Percentiles rank a stretch among this genome's conserved stretches.
phyloP scores from a whole-genome alignment of 768 basidiomycete genomes.

The Boletus vermiculosoides region DNA sequence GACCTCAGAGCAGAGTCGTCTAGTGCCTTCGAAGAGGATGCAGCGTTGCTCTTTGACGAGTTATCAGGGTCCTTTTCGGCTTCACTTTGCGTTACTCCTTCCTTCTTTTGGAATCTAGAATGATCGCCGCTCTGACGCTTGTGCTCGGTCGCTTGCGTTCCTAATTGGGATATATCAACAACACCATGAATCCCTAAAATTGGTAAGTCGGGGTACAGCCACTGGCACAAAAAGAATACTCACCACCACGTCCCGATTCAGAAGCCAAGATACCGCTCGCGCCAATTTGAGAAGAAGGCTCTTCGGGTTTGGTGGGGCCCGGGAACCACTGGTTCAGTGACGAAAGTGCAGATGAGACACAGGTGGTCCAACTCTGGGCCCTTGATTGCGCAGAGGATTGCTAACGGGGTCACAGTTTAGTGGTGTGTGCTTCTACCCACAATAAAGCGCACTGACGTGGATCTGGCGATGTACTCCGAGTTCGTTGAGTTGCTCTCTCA shows the following conservation, averaged over 20 bases:
- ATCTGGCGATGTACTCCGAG: constrained; percentile 63
- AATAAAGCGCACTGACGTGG: constrained; percentile 41
- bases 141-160: not conserved
- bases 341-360: constrained; percentile 1
- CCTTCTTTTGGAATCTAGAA: not conserved
- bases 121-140: not conserved
- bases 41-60: not conserved
- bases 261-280: constrained; percentile 4
- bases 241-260: constrained; percentile 22
- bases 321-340: constrained; percentile 4
- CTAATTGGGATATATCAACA: not conserved
- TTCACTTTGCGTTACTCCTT: not conserved
- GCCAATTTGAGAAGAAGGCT: not conserved
- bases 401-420: constrained; percentile 4
- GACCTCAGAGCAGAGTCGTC: not conserved
- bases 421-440: not conserved
- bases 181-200: not conserved
- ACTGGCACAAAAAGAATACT: not conserved
- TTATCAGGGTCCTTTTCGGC: not conserved
- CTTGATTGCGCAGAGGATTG: constrained; percentile 6
- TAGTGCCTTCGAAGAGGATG: not conserved
- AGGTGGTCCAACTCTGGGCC: constrained; percentile 9
- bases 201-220: not conserved
- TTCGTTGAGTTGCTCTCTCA: constrained; percentile 71
- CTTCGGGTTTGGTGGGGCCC: not conserved